Evolutionary conservation across 2,329 filamentous ascomycete species (phyloP).

Genomic region (Diaporthe batatas): DNA sequence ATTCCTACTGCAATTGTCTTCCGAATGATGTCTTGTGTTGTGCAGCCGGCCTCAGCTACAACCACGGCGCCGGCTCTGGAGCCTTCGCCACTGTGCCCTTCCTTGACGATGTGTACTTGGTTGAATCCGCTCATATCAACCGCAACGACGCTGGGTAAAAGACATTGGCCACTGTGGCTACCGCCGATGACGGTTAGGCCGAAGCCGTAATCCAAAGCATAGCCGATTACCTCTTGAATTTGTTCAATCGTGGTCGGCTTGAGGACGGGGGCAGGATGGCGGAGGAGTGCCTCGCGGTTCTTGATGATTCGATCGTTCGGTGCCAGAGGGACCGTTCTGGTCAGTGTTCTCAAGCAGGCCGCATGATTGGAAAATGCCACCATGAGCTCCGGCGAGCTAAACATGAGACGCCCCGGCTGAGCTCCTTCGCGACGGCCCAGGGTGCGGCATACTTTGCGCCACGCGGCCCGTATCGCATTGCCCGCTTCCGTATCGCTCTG

Average conservation of each 20-base stretch:
- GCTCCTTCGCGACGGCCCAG: constrained; percentile 56
- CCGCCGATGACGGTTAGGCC: constrained; percentile 68
- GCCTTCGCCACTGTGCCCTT: constrained; percentile 44
- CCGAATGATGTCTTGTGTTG: constrained; percentile 65
- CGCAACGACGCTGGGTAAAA: constrained; percentile 64
- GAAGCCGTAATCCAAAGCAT: constrained; percentile 63
- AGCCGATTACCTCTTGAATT: constrained; percentile 67
- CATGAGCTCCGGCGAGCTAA: constrained; percentile 65
- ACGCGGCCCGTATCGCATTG: constrained; percentile 53
- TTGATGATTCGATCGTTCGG: constrained; percentile 56
- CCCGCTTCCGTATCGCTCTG: constrained; percentile 49
- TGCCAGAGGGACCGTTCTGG: constrained; percentile 54
- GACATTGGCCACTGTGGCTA: constrained; percentile 71
- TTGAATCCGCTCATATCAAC: constrained; percentile 72
- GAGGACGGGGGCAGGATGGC: constrained; percentile 58
- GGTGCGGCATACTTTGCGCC: constrained; percentile 66
- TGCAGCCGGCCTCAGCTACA: constrained; percentile 69
- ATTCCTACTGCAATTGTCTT: constrained; percentile 61
- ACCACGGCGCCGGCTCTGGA: constrained; percentile 53
- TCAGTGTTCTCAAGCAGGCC: constrained; percentile 58
- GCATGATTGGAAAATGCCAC: constrained; percentile 62
- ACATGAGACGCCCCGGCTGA: constrained; percentile 57
- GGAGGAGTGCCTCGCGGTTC: constrained; percentile 63
- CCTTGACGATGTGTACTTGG: constrained; percentile 58
- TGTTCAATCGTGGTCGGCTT: constrained; percentile 61